Evolutionary conservation across 768 basidiomycete genomes (phyloP).

Genomic region (Pulveroboletus frians): DNA sequence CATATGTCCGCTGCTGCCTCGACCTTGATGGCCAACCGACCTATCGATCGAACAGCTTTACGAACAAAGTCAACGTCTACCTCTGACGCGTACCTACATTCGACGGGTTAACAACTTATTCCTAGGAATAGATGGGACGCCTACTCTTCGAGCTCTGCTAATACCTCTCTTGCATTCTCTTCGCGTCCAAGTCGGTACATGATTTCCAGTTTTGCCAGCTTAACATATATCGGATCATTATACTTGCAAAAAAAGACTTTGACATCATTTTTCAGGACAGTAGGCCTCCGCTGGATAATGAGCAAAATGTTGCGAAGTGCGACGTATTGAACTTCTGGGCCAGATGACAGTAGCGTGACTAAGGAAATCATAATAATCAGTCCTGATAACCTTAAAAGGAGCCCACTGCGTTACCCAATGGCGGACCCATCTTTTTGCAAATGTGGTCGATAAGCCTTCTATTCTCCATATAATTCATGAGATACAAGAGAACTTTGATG

Average conservation of each 20-base stretch:
- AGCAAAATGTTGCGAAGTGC: slow-evolving; percentile 93
- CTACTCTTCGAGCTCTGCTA: slow-evolving; percentile 93
- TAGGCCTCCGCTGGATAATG: slow-evolving; percentile 91
- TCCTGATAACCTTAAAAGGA: neutral
- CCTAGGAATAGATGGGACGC: slow-evolving; percentile 16
- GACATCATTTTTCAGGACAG: slow-evolving; percentile 93
- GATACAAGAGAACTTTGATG: slow-evolving; percentile 89
- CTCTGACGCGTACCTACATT: slow-evolving; percentile 85
- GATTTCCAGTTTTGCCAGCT: slow-evolving; percentile 96
- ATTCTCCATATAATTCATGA: slow-evolving; percentile 99
- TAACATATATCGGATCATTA: slow-evolving; percentile 98
- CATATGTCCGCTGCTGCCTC: slow-evolving; percentile 83
- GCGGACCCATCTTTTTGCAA: slow-evolving; percentile 98
- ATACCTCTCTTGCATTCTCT: slow-evolving; percentile 87
- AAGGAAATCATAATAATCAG: slow-evolving; percentile 4
- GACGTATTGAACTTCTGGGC: slow-evolving; percentile 98
- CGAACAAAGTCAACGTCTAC: slow-evolving; percentile 98
- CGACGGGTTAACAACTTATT: neutral
- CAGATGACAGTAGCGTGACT: slow-evolving; percentile 95
- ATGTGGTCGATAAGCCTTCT: slow-evolving; percentile 79
- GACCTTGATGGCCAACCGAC: slow-evolving; percentile 97
- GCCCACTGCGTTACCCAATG: slow-evolving; percentile 57
- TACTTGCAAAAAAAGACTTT: slow-evolving; percentile 99
- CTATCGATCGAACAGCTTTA: slow-evolving; percentile 95
- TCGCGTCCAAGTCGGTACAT: slow-evolving; percentile 97